These are phyloP conservation scores for Annona cherimola DNA, from an alignment of 164 flowering plant genomes.

Conservation along the genomic window DNA sequence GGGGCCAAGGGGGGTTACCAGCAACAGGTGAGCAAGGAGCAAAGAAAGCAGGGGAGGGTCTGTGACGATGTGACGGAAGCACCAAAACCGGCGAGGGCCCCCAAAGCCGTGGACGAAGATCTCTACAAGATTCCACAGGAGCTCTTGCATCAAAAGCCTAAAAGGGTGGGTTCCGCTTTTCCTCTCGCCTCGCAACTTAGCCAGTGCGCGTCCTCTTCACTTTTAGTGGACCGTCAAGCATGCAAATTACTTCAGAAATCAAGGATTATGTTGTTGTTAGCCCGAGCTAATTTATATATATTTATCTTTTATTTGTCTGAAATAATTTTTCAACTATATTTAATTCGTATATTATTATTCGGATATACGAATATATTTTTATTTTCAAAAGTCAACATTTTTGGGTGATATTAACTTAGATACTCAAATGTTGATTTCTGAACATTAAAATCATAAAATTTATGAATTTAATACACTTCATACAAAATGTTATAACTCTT, in stretches of 20 bases:
- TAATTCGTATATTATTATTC: neutral
- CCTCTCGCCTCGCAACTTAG: too few relatives aligned
- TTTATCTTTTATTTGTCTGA: neutral
- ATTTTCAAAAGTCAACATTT: too few relatives aligned
- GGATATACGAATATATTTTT: neutral
- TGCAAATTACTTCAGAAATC: neutral
- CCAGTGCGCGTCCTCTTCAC: too few relatives aligned
- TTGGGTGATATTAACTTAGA: neutral
- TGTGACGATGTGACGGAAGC: constrained; percentile 31
- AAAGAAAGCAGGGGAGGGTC: constrained; percentile 29
- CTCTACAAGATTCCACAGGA: constrained; percentile 67
- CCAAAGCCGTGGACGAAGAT: constrained; percentile 78
- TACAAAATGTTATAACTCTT: too few relatives aligned
- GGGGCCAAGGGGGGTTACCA: neutral
- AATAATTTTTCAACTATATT: neutral
- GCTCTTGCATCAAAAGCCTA: constrained; percentile 37
- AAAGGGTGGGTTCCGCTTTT: constrained; percentile 21
- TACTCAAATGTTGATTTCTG: neutral
- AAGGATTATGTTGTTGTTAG: neutral
- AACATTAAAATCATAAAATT: too few relatives aligned
- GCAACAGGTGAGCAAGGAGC: constrained; percentile 27
- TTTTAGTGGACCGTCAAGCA: neutral
- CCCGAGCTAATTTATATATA: neutral
- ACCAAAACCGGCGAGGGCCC: constrained; percentile 23
- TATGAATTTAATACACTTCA: too few relatives aligned